Percentiles rank a stretch among this genome's conserved stretches.
Evolutionary conservation across 345 rosid genomes (phyloP).

Genomic region (Lepidium didymum): DNA sequence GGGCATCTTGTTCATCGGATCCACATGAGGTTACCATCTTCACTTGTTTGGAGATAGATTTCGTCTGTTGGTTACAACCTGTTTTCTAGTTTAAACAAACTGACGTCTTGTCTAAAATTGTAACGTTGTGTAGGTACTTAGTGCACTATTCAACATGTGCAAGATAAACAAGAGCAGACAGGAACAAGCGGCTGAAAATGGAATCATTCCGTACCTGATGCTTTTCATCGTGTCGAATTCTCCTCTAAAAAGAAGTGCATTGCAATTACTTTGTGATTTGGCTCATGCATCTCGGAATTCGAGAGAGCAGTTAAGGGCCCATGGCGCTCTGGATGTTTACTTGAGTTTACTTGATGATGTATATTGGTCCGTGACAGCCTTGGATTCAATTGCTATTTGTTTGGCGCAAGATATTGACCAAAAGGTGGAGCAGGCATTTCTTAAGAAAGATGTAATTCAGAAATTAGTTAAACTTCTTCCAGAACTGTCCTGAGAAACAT

Average conservation of each 20-base stretch:
- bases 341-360: conserved; percentile 86
- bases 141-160: conserved; percentile 92
- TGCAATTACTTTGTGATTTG: conserved; percentile 95
- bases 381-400: conserved; percentile 95
- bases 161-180: conserved; percentile 99
- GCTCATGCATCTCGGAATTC: conserved; percentile 99
- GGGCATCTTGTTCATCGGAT: conserved; percentile 70
- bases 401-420: conserved; percentile 97
- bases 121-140: conserved; percentile 64
- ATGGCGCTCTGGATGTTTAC: conserved; percentile 92
- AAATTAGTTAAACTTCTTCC: conserved; percentile 89
- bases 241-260: conserved; percentile 70
- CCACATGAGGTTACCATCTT: conserved; percentile 65
- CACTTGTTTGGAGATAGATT: conserved; percentile 6
- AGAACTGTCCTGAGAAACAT: conserved; percentile 86
- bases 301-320: conserved; percentile 95
- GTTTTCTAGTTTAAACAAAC: background rate
- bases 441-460: conserved; percentile 84
- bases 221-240: conserved; percentile 71
- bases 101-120: background rate
- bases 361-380: conserved; percentile 84
- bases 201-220: conserved; percentile 97
- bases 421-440: conserved; percentile 89
- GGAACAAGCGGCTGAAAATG: conserved; percentile 99
- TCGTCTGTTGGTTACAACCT: background rate